Conservation (phyloP, 306 rosid species). For the Clitoria ternatea region DNA sequence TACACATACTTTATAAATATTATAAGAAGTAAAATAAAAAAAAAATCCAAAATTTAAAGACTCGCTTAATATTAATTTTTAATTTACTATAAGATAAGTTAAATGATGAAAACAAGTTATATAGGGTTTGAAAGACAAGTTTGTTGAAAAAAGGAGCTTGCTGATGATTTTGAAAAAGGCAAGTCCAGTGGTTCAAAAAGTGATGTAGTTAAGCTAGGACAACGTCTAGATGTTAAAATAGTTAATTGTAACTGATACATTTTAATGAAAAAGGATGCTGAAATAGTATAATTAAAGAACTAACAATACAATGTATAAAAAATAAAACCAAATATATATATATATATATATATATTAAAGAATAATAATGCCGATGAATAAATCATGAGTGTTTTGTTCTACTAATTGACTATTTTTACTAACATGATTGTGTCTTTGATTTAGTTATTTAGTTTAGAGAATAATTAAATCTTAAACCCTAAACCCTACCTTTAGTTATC, state of each 20-base stretch:
- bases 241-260: not conserved
- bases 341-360: no score
- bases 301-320: not conserved
- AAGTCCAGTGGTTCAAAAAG: not conserved
- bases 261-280: not conserved
- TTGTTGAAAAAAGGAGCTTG: not conserved
- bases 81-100: no score
- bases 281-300: no score
- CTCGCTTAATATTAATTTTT: no score
- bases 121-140: not conserved
- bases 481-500: no score
- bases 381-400: not conserved
- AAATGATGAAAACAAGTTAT: not conserved
- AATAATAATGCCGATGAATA: not conserved
- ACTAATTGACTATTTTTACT: not conserved
- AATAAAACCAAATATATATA: no score
- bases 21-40: no score
- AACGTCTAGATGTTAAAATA: not conserved
- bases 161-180: not conserved
- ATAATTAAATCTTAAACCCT: no score
- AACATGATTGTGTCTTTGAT: not conserved
- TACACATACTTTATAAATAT: no score
- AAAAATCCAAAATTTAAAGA: no score
- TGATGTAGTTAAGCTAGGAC: not conserved
- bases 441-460: conserved; percentile 34